Conservation (phyloP, 352 stramenopile species). For the Pythium aphanidermatum region DNA sequence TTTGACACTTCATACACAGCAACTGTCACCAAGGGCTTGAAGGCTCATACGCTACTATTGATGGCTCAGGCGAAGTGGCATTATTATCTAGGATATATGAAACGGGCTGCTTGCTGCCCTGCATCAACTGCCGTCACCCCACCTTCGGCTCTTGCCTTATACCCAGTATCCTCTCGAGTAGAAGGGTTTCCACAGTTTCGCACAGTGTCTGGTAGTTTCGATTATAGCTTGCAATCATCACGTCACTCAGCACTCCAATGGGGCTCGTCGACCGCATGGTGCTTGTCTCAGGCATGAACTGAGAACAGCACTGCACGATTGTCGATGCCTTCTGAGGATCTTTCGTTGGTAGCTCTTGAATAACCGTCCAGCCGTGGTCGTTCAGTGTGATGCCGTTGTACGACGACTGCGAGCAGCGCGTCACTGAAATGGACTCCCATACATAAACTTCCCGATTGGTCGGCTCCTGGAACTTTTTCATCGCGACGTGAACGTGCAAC, state of each 20-base stretch:
- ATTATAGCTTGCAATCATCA: slow-evolving; percentile 7
- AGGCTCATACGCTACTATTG: too few species aligned
- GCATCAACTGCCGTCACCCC: too few species aligned
- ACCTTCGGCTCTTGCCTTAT: too few species aligned
- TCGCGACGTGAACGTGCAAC: background rate
- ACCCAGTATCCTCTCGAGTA: background rate
- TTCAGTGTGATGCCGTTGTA: slow-evolving; percentile 1
- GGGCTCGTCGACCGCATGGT: background rate
- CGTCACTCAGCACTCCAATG: background rate
- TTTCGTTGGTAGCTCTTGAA: background rate
- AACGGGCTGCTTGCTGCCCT: too few species aligned
- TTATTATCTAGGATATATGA: too few species aligned
- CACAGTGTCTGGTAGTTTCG: slow-evolving; percentile 3
- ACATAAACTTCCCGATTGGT: slow-evolving; percentile 1
- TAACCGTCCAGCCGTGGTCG: slow-evolving; percentile 4
- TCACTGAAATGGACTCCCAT: background rate
- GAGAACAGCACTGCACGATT: slow-evolving; percentile 3
- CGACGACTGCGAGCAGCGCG: background rate
- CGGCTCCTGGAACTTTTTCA: background rate
- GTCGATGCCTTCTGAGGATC: background rate
- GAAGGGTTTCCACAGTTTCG: slow-evolving; percentile 2
- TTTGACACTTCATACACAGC: too few species aligned
- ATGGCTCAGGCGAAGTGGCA: too few species aligned
- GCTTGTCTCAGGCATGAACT: background rate
- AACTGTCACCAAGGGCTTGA: too few species aligned